phyloP scores from a whole-genome alignment of 192 early-diverging fungal genomes.

The Chytriomyces hyalinus region DNA sequence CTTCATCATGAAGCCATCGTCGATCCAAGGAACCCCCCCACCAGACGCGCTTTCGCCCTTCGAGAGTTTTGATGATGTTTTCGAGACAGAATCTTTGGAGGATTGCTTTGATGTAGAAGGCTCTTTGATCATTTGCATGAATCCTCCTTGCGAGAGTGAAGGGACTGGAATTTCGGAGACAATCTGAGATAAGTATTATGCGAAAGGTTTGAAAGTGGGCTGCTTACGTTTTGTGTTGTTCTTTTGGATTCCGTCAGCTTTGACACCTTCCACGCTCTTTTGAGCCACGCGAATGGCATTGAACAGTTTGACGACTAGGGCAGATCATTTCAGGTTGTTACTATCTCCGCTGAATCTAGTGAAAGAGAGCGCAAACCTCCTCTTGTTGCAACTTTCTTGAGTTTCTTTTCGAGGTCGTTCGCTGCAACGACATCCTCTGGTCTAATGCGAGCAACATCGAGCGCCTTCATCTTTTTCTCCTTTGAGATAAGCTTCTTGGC shows the following conservation, averaged over 20 bases:
- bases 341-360: neutral
- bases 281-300: conserved; percentile 94
- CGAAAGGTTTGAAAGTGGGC: neutral
- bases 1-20: conserved; percentile 15
- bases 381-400: conserved; percentile 88
- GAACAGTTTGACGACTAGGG: conserved; percentile 86
- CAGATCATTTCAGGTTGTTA: neutral
- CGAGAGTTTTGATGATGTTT: neutral
- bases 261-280: conserved; percentile 71
- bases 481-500: conserved; percentile 76
- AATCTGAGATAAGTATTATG: neutral
- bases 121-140: conserved; percentile 35
- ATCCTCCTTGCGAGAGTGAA: conserved; percentile 7
- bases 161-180: neutral
- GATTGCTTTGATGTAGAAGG: neutral
- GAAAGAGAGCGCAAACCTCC: conserved; percentile 65
- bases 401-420: conserved; percentile 85
- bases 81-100: neutral
- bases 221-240: conserved; percentile 30
- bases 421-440: conserved; percentile 67
- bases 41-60: neutral
- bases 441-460: conserved; percentile 72
- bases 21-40: neutral
- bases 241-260: conserved; percentile 58
- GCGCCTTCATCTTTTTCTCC: conserved; percentile 70